Evolutionary conservation across 2,329 filamentous ascomycete species (phyloP).

Genomic region (Aspergillus aculeatinus): DNA sequence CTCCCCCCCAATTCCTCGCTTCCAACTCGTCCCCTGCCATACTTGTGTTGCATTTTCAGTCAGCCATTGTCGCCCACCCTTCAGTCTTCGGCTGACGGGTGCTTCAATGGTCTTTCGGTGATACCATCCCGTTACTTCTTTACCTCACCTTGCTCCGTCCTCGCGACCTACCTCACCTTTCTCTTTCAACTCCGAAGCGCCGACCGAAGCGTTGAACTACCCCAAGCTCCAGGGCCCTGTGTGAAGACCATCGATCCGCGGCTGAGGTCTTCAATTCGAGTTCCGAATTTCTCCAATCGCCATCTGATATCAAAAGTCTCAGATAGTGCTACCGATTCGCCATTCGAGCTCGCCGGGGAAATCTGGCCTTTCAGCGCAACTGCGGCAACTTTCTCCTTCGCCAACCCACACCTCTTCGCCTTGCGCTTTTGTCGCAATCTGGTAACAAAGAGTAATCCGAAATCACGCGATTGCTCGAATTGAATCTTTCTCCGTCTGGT

Average conservation of each 20-base stretch:
- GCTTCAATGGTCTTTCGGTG: constrained; percentile 22
- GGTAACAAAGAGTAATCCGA: constrained; percentile 16
- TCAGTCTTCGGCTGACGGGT: constrained; percentile 12
- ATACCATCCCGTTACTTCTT: constrained; percentile 10
- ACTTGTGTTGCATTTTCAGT: background rate
- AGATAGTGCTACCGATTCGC: constrained; percentile 6
- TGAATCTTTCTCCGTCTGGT: background rate
- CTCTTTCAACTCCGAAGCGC: constrained; percentile 5
- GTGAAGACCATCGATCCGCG: background rate
- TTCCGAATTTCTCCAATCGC: background rate
- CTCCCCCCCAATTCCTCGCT: background rate
- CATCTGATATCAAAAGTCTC: background rate
- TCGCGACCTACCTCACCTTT: constrained; percentile 5
- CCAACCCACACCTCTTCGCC: constrained; percentile 11
- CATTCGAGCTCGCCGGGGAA: constrained; percentile 14
- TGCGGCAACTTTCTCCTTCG: constrained; percentile 13
- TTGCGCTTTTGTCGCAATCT: constrained; percentile 9
- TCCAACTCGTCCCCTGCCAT: background rate
- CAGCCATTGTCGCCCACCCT: constrained; percentile 9
- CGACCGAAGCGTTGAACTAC: constrained; percentile 2
- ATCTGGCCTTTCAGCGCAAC: constrained; percentile 23
- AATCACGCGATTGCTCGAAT: constrained; percentile 8
- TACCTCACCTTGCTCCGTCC: background rate
- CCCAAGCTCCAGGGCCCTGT: constrained; percentile 3
- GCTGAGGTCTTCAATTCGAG: background rate